These are phyloP conservation scores for Saccharomyces hybrid DNA, from an alignment of 1,139 yeast species.

Conservation along the genomic window DNA sequence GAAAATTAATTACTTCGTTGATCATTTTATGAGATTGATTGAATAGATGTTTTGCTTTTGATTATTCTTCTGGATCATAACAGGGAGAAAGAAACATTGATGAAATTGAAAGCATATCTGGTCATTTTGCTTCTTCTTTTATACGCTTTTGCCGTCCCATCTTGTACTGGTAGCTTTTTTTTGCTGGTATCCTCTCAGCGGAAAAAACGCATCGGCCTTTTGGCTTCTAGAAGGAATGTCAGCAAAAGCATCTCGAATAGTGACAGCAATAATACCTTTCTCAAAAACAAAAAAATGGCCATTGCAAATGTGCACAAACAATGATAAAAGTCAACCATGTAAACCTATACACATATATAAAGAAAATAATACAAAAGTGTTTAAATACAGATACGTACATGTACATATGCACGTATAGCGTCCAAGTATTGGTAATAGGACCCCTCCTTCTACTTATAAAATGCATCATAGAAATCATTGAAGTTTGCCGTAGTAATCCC, in stretches of 20 bases:
- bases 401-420: conserved; percentile 2
- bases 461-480: neutral
- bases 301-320: neutral
- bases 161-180: neutral
- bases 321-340: neutral
- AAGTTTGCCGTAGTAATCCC: neutral
- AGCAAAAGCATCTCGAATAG: neutral
- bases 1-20: neutral
- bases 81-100: neutral
- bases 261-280: neutral
- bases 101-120: neutral
- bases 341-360: neutral
- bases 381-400: conserved; percentile 2
- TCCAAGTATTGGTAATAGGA: neutral
- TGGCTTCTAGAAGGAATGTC: neutral
- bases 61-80: neutral
- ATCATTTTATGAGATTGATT: neutral
- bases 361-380: neutral
- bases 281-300: neutral
- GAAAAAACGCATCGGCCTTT: neutral
- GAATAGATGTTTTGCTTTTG: neutral
- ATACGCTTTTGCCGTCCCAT: neutral
- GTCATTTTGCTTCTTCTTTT: neutral
- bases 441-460: neutral
- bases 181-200: neutral